Conservation (phyloP, 2,329 filamentous ascomycete species). For the Diaporthe sp. region DNA sequence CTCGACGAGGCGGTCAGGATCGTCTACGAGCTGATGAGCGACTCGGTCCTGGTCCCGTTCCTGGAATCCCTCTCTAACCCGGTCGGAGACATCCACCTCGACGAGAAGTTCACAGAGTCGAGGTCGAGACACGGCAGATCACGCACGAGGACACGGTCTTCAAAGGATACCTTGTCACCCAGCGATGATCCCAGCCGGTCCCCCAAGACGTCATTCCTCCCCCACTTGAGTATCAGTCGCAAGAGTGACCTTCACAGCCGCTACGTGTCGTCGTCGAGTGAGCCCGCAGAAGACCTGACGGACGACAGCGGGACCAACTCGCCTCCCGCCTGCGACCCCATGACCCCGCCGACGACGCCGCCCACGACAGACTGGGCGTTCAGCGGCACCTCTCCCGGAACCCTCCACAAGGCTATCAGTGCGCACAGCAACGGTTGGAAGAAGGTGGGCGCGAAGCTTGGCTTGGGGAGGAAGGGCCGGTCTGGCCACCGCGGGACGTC, state of each 20-base stretch:
- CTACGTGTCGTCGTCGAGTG: constrained; percentile 57
- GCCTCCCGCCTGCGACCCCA: constrained; percentile 66
- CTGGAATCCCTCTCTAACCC: constrained; percentile 71
- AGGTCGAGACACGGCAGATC: constrained; percentile 51
- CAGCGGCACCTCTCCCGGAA: constrained; percentile 59
- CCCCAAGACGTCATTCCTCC: constrained; percentile 55
- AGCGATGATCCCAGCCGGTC: constrained; percentile 54
- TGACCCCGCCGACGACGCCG: constrained; percentile 81
- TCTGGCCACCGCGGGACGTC: constrained; percentile 53
- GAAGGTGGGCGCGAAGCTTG: constrained; percentile 71
- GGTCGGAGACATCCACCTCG: constrained; percentile 47
- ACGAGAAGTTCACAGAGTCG: constrained; percentile 49
- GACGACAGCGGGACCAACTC: constrained; percentile 75
- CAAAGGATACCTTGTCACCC: constrained; percentile 46
- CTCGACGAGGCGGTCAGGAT: constrained; percentile 87
- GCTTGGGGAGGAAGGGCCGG: constrained; percentile 64
- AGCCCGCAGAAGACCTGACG: constrained; percentile 61
- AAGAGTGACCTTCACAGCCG: constrained; percentile 48
- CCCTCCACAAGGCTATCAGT: constrained; percentile 63
- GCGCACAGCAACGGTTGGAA: constrained; percentile 71
- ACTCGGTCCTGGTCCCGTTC: constrained; percentile 93
- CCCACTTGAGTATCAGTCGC: constrained; percentile 53
- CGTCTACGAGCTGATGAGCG: constrained; percentile 96
- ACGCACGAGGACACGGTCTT: constrained; percentile 51
- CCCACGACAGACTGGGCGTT: constrained; percentile 69